Evolutionary conservation across 805 yeast genomes (phyloP).

Genomic region (Maudiozyma serrabonitensis): DNA sequence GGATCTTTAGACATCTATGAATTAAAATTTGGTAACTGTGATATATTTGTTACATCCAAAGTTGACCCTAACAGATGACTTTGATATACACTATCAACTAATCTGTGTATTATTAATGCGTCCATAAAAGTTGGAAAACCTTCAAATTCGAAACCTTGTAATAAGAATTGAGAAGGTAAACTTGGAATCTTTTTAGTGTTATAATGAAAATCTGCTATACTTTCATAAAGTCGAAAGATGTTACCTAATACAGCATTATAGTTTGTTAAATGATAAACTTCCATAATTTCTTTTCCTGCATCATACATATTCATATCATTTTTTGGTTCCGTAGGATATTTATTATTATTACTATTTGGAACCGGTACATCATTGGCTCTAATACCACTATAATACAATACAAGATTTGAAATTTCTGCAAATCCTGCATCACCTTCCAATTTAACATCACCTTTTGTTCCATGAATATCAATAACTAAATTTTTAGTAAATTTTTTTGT

Average conservation of each 20-base stretch:
- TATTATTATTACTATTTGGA: conserved; percentile 1
- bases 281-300: conserved; percentile 22
- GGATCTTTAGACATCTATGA: neutral
- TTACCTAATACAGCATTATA: conserved; percentile 26
- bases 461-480: conserved; percentile 27
- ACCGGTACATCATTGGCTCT: conserved; percentile 12
- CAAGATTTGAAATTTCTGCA: conserved; percentile 26
- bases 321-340: neutral
- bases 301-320: conserved; percentile 6
- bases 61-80: conserved; percentile 19
- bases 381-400: conserved; percentile 24
- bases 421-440: conserved; percentile 30
- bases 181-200: conserved; percentile 17
- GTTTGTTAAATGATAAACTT: conserved; percentile 26
- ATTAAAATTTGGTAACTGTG: conserved; percentile 4
- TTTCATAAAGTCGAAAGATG: conserved; percentile 24
- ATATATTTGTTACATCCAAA: conserved; percentile 11
- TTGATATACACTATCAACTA: conserved; percentile 20
- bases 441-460: conserved; percentile 27
- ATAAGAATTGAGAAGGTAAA: conserved; percentile 16
- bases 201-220: conserved; percentile 25
- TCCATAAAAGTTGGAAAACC: conserved; percentile 27
- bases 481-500: conserved; percentile 27
- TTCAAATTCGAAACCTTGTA: conserved; percentile 23
- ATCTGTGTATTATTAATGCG: conserved; percentile 17